Conservation (phyloP, 345 rosid genomes). For the Ceriops zippeliana region DNA sequence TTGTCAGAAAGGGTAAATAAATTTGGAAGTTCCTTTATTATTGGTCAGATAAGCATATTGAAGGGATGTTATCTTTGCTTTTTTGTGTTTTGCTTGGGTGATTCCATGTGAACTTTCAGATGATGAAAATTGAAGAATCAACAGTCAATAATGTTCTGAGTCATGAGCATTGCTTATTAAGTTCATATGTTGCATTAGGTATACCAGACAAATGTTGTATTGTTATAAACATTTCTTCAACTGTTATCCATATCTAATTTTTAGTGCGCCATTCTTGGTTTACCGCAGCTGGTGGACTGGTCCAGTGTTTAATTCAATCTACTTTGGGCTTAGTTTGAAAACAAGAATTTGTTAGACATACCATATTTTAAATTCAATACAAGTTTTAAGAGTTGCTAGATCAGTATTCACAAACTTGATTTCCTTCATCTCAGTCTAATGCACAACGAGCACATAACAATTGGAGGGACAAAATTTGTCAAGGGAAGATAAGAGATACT, state of each 20-base stretch:
- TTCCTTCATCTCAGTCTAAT: constrained; percentile 48
- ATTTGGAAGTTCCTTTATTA: background rate
- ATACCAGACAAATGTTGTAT: background rate
- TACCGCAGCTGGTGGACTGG: background rate
- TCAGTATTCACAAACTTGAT: constrained; percentile 1
- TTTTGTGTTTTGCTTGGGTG: background rate
- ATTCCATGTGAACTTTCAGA: no score
- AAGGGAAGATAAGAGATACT: constrained; percentile 45
- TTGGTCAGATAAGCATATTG: background rate
- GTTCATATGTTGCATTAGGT: background rate
- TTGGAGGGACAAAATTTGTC: constrained; percentile 44
- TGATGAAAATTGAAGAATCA: background rate
- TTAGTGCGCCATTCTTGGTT: background rate
- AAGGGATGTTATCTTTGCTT: background rate
- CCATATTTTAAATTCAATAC: background rate
- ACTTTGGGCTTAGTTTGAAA: background rate
- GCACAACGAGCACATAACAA: constrained; percentile 40
- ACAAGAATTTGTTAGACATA: background rate
- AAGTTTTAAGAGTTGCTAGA: background rate
- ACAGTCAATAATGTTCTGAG: background rate
- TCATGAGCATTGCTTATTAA: no score
- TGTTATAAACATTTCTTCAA: background rate
- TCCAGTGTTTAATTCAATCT: background rate
- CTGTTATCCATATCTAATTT: background rate
- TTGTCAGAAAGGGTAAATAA: background rate